phyloP scores from a whole-genome alignment of 495 filamentous ascomycete genomes.

The Penicillium diatomitis region DNA sequence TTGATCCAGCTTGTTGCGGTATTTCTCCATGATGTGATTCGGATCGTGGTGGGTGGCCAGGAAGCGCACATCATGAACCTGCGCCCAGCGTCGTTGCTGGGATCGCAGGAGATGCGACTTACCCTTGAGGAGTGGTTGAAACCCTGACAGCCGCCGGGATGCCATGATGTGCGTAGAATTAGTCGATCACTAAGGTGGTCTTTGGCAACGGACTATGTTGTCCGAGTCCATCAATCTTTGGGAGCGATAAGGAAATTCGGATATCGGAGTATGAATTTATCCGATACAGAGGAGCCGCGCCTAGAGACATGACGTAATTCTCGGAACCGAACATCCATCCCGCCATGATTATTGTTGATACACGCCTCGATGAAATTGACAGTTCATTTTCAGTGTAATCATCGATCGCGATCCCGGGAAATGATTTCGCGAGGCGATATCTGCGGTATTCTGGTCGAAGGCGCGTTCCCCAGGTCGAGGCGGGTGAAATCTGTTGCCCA shows the following conservation, averaged over 20 bases:
- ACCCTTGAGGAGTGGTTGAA: constrained; percentile 22
- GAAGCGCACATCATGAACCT: constrained; percentile 87
- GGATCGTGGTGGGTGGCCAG: constrained; percentile 57
- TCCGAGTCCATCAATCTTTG: background rate
- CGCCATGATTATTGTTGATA: no score
- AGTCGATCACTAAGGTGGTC: background rate
- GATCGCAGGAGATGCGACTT: constrained; percentile 20
- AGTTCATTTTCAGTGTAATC: no score
- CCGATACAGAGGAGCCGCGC: no score
- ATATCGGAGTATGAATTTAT: no score
- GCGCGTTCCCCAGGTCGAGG: no score
- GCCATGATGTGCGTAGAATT: constrained; percentile 16
- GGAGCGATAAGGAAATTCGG: background rate
- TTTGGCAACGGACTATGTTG: background rate
- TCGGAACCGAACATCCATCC: no score
- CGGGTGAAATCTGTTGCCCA: no score
- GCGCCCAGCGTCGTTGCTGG: constrained; percentile 77
- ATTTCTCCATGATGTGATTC: constrained; percentile 68
- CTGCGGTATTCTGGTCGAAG: no score
- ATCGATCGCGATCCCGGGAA: no score
- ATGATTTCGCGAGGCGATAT: no score
- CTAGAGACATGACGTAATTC: no score
- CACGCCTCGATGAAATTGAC: no score
- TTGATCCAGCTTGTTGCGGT: constrained; percentile 71
- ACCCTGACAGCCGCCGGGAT: constrained; percentile 22